Evolutionary conservation across 768 basidiomycete species (phyloP).

Genomic region (Hygrocybe coccinea): DNA sequence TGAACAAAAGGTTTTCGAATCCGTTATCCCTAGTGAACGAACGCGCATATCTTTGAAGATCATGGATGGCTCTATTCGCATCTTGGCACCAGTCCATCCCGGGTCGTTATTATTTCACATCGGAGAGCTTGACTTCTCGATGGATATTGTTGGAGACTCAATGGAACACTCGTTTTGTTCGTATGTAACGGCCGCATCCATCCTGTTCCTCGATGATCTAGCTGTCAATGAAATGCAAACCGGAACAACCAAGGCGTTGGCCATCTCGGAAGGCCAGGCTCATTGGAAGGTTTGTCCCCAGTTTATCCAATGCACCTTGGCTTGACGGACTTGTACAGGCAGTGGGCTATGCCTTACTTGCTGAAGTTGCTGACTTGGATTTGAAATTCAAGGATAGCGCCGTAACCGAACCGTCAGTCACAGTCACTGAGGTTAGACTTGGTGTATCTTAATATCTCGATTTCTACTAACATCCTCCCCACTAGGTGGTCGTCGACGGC

Average conservation of each 20-base stretch:
- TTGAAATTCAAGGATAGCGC: slow-evolving; percentile 36
- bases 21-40: slow-evolving; percentile 85
- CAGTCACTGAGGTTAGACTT: slow-evolving; percentile 28
- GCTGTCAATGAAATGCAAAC: slow-evolving; percentile 33
- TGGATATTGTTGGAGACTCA: slow-evolving; percentile 67
- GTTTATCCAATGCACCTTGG: background rate
- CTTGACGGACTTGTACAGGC: slow-evolving; percentile 35
- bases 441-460: background rate
- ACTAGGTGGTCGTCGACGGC: slow-evolving; percentile 53
- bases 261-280: slow-evolving; percentile 34
- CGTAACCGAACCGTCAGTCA: slow-evolving; percentile 30
- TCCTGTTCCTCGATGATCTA: slow-evolving; percentile 46
- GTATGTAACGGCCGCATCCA: slow-evolving; percentile 42
- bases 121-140: slow-evolving; percentile 62
- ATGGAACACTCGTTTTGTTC: slow-evolving; percentile 51
- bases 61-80: slow-evolving; percentile 59
- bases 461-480: background rate
- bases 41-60: slow-evolving; percentile 67
- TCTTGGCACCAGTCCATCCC: slow-evolving; percentile 50
- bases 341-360: slow-evolving; percentile 64
- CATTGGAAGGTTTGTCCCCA: slow-evolving; percentile 61
- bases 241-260: slow-evolving; percentile 22
- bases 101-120: slow-evolving; percentile 67
- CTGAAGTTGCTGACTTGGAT: slow-evolving; percentile 52
- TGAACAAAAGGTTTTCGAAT: slow-evolving; percentile 70